Percentiles rank a stretch among this genome's conserved stretches.
Evolutionary conservation across 176 grass and related monocot species (phyloP).

Genomic region (Triticum monococcum): DNA sequence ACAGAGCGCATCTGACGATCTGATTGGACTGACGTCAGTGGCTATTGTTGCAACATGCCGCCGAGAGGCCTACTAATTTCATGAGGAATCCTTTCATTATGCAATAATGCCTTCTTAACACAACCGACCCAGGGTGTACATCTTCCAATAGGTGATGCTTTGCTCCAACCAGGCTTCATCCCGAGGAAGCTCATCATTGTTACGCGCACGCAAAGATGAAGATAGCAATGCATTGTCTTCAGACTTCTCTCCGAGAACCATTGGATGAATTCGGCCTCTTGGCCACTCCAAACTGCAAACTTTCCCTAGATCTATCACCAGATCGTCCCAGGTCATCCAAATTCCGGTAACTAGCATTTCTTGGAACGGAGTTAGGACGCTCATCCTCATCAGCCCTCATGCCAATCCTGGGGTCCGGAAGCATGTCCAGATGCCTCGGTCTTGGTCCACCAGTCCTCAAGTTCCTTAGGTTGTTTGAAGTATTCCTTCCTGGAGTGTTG

Average conservation of each 20-base stretch:
- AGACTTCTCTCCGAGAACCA: constrained; percentile 60
- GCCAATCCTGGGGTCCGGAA: constrained; percentile 60
- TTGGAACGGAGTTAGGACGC: constrained; percentile 49
- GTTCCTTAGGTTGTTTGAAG: constrained; percentile 62
- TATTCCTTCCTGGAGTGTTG: constrained; percentile 51
- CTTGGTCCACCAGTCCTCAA: constrained; percentile 62
- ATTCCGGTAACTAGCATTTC: constrained; percentile 81
- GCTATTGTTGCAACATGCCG: neutral
- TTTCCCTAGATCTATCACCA: constrained; percentile 55
- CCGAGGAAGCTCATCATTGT: neutral
- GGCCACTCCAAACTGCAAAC: constrained; percentile 45
- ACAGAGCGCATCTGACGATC: constrained; percentile 20
- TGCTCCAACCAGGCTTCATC: neutral
- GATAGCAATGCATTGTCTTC: constrained; percentile 21
- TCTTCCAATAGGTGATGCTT: constrained; percentile 12
- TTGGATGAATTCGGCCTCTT: constrained; percentile 71
- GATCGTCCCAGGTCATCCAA: constrained; percentile 67
- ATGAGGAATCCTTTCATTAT: neutral
- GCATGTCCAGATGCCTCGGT: constrained; percentile 55
- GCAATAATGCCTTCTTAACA: constrained; percentile 4
- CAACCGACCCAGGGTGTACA: neutral
- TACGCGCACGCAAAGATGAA: constrained; percentile 24
- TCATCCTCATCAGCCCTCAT: constrained; percentile 65
- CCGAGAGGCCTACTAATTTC: neutral
- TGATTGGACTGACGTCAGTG: neutral